Conservation (phyloP, 2,329 filamentous ascomycete species). For the Metarhizium rileyi region DNA sequence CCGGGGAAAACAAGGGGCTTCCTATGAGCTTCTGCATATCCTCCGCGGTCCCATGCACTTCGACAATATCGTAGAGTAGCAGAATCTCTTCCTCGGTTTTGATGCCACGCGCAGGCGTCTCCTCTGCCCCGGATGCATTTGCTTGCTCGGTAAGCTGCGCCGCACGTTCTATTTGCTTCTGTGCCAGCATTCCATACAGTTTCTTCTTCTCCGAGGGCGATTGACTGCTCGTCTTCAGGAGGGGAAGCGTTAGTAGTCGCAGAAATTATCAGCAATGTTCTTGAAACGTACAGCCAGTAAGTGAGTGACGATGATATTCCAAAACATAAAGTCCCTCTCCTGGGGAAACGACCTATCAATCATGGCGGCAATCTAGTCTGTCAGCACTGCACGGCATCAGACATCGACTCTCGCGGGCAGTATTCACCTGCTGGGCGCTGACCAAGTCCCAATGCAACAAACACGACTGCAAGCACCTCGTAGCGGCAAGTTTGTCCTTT, state of each 20-base stretch:
- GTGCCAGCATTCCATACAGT: constrained; percentile 40
- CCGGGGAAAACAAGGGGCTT: constrained; percentile 31
- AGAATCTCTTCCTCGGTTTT: constrained; percentile 40
- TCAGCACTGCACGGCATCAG: neutral
- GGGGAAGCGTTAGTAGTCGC: neutral
- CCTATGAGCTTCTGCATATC: constrained; percentile 30
- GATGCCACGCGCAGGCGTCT: constrained; percentile 21
- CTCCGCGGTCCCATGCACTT: constrained; percentile 30
- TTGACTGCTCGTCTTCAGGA: constrained; percentile 33
- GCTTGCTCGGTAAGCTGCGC: constrained; percentile 34
- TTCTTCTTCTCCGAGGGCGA: constrained; percentile 38
- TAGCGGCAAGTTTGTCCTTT: constrained; percentile 31
- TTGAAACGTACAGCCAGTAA: constrained; percentile 39
- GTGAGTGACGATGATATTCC: constrained; percentile 44
- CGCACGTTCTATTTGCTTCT: constrained; percentile 41
- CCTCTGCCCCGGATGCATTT: constrained; percentile 9
- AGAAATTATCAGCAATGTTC: neutral
- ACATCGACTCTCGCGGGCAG: neutral
- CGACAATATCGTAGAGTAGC: constrained; percentile 37
- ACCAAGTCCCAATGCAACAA: constrained; percentile 44
- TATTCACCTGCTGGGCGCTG: constrained; percentile 44
- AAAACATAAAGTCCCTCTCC: constrained; percentile 41
- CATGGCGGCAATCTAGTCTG: constrained; percentile 39
- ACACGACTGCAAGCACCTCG: constrained; percentile 41
- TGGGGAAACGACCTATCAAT: constrained; percentile 41